phyloP scores from a whole-genome alignment of 225 moss, liverwort and hornwort genomes.

The Takakia lepidozioides region DNA sequence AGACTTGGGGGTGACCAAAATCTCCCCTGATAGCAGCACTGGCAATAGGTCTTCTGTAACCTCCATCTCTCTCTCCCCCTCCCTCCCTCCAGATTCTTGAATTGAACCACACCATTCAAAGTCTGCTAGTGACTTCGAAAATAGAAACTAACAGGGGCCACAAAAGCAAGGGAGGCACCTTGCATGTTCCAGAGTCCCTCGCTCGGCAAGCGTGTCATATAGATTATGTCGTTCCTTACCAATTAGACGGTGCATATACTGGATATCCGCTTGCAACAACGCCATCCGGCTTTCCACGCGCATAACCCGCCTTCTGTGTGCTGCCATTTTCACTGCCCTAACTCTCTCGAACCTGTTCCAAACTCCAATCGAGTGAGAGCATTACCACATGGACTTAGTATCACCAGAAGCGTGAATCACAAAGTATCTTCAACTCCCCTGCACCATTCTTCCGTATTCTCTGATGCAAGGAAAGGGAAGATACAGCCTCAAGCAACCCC shows the following conservation, averaged over 20 bases:
- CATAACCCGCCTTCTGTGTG: slow-evolving; percentile 35
- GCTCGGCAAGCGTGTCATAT: slow-evolving; percentile 13
- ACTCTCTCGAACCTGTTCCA: slow-evolving; percentile 46
- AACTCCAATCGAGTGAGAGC: too few relatives aligned
- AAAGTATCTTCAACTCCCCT: too few relatives aligned
- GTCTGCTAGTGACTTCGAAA: too few relatives aligned
- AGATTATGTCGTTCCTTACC: slow-evolving; percentile 32
- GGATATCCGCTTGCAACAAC: slow-evolving; percentile 23
- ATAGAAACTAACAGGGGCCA: too few relatives aligned
- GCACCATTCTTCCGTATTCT: too few relatives aligned
- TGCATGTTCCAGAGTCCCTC: slow-evolving; percentile 26
- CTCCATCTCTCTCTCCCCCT: not conserved
- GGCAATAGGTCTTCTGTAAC: not conserved
- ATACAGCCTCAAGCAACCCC: too few relatives aligned
- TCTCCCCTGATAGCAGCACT: not conserved
- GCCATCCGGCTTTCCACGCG: slow-evolving; percentile 32
- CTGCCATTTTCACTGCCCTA: slow-evolving; percentile 36
- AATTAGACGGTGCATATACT: slow-evolving; percentile 11
- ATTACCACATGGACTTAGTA: too few relatives aligned
- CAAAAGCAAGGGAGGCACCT: slow-evolving; percentile 14
- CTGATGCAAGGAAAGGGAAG: too few relatives aligned
- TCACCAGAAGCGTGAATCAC: too few relatives aligned
- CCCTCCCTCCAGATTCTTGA: too few relatives aligned
- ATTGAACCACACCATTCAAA: too few relatives aligned
- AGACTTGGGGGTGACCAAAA: not conserved